Percentiles rank a stretch among this genome's conserved stretches.
Evolutionary conservation across 2,329 filamentous ascomycete species (phyloP).

Genomic region (Xylariaceae sp.): DNA sequence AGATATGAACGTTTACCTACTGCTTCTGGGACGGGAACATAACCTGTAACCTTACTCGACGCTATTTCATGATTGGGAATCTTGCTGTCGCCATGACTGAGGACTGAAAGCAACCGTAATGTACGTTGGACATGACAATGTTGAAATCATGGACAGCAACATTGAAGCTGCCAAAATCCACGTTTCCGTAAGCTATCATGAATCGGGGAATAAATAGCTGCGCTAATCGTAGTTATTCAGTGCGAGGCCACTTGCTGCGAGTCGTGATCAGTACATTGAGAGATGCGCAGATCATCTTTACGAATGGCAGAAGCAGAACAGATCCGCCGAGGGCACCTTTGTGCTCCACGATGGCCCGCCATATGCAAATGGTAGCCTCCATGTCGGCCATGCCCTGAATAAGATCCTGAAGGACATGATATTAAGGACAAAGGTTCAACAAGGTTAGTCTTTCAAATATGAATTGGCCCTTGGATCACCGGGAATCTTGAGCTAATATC

Average conservation of each 20-base stretch:
- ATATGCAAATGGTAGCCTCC: conserved; percentile 89
- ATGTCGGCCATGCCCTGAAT: conserved; percentile 92
- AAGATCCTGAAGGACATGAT: conserved; percentile 97
- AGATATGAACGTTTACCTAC: too few relatives aligned
- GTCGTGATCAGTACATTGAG: conserved; percentile 58
- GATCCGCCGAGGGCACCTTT: conserved; percentile 58
- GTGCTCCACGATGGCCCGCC: conserved; percentile 92
- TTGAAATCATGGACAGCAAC: conserved; percentile 68
- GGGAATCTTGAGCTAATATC: conserved; percentile 14
- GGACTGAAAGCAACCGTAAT: conserved; percentile 16
- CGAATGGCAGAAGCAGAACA: conserved; percentile 68
- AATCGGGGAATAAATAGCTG: neutral
- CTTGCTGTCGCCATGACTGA: neutral
- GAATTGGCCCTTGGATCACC: neutral
- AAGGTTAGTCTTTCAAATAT: conserved; percentile 41
- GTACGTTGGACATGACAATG: conserved; percentile 34
- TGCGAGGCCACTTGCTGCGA: conserved; percentile 47
- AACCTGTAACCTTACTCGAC: neutral
- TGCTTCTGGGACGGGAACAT: neutral
- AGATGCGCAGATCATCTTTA: conserved; percentile 86
- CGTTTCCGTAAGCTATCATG: conserved; percentile 56
- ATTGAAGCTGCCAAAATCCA: conserved; percentile 69
- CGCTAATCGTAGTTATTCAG: conserved; percentile 35
- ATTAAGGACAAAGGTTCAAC: conserved; percentile 71
- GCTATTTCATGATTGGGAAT: neutral